Evolutionary conservation across 2,329 filamentous ascomycete genomes (phyloP).

Genomic region (Neofusicoccum parvum): DNA sequence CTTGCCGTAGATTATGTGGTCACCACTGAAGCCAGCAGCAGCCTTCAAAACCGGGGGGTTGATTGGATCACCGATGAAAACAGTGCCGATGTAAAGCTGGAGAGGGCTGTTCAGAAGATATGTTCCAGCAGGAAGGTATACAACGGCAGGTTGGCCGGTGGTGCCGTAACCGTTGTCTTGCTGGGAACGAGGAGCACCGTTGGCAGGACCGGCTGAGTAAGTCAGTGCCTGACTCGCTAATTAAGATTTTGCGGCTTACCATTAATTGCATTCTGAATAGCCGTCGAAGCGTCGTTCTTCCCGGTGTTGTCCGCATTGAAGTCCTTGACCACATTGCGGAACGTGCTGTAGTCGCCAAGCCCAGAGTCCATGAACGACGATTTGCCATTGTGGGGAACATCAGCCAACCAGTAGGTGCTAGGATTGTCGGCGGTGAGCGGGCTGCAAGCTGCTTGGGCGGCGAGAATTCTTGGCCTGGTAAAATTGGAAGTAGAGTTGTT

Average conservation of each 20-base stretch:
- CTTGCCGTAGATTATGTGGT: conserved; percentile 26
- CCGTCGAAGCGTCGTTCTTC: conserved; percentile 30
- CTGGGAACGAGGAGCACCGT: conserved; percentile 21
- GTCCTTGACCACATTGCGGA: conserved; percentile 40
- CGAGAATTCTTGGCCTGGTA: not conserved
- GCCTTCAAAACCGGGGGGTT: conserved; percentile 16
- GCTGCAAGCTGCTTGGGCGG: not conserved
- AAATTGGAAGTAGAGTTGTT: not conserved
- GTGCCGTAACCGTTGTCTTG: conserved; percentile 23
- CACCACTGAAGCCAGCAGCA: not conserved
- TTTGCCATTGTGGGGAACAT: conserved; percentile 17
- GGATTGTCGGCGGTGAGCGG: conserved; percentile 8
- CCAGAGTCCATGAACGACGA: conserved; percentile 17
- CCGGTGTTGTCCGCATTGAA: conserved; percentile 40
- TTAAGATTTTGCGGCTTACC: not conserved
- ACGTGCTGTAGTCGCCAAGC: conserved; percentile 33
- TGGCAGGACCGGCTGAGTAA: not conserved
- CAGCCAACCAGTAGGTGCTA: conserved; percentile 11
- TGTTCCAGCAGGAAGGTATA: conserved; percentile 31
- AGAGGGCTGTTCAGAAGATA: conserved; percentile 29
- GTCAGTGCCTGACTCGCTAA: not conserved
- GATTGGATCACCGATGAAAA: conserved; percentile 13
- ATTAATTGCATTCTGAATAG: conserved; percentile 20
- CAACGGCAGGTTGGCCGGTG: conserved; percentile 29
- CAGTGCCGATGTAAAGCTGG: conserved; percentile 24